Conservation (phyloP, 805 yeast species). For the Candida pini region DNA sequence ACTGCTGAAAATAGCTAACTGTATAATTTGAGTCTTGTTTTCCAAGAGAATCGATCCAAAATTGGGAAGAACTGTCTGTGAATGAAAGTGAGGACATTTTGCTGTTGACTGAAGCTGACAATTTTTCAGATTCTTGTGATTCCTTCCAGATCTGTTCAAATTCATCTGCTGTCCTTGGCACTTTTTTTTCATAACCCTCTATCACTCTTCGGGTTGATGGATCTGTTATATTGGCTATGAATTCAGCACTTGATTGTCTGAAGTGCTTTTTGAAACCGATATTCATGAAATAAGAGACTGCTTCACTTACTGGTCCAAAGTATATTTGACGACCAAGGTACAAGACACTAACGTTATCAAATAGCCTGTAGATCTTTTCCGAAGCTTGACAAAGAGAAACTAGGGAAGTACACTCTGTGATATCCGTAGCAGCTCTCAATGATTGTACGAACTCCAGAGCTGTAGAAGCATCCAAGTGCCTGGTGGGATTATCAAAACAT, state of each 20-base stretch:
- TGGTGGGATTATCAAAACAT: slow-evolving; percentile 65
- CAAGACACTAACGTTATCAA: slow-evolving; percentile 54
- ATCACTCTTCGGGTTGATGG: slow-evolving; percentile 49
- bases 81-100: too few species aligned
- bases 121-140: slow-evolving; percentile 58
- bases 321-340: slow-evolving; percentile 59
- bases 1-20: slow-evolving; percentile 44
- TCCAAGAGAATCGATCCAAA: too few species aligned
- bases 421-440: slow-evolving; percentile 55
- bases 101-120: too few species aligned
- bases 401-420: slow-evolving; percentile 50
- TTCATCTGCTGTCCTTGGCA: slow-evolving; percentile 52
- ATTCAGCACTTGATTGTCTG: slow-evolving; percentile 68
- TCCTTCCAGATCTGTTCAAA: slow-evolving; percentile 54
- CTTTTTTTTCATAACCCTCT: slow-evolving; percentile 49
- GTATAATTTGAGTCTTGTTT: too few species aligned
- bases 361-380: slow-evolving; percentile 55
- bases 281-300: slow-evolving; percentile 49
- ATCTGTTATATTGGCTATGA: slow-evolving; percentile 61
- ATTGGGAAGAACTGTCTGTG: too few species aligned
- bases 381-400: slow-evolving; percentile 67
- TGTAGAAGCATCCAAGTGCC: slow-evolving; percentile 70
- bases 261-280: slow-evolving; percentile 64
- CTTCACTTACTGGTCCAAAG: slow-evolving; percentile 50
- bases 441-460: slow-evolving; percentile 62